Base-by-base conservation (phyloP, 768 basidiomycete genomes). In the Russula griseocarnosa region DNA sequence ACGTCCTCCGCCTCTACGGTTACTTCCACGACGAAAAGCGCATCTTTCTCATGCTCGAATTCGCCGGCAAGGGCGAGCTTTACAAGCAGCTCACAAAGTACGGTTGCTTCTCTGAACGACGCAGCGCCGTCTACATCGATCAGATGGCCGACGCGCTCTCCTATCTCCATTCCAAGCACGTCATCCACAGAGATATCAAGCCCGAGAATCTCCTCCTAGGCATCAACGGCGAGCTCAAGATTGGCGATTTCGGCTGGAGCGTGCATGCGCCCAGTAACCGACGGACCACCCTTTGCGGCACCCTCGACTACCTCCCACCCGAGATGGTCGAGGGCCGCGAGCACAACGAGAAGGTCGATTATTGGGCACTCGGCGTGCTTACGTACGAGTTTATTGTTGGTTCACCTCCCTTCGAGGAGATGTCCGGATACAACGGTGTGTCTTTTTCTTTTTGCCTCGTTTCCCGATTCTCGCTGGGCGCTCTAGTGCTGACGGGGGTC, bases 181-280 rank as follows among this genome's bases (percentile, higher is more conserved):
- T 99, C 71, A 99, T 98, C 56, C 97, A 99, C 74, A 86, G 97
- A 36, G 97, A 99, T 71, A 99, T 99, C 78, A 99, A 99, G 75
- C 97, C 97, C 0, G 96, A 99, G 77, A 99, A 99, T 74, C 76
- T 99, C 55, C 81, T 99, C 36, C 79, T 98, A 14, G 95, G 95
- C 13, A 84, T 98, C 70, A 93, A 94, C 69, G 96, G 96, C 46
- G 96, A 98, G 73, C 79, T 99, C 70, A 98, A 99, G 81, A 96
- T 99, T 66, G 97, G 87, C 3, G 96, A 98, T 75, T 98, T 98
- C 74, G 97, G 97, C 11, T 99, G 97, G 96, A 93, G 89, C 70
- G 94, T 97, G 9, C 96, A 98, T 73, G 96, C 95, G 0, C 96
- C 96, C 0, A 86, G 92, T 1, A 92, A 94, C 72, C 79, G 94